Evolutionary conservation across 805 yeast genomes (phyloP), one percentile per base, ranked within the genome.

Genomic region (Cyberlindnera nakhonratchasimensis): DNA sequence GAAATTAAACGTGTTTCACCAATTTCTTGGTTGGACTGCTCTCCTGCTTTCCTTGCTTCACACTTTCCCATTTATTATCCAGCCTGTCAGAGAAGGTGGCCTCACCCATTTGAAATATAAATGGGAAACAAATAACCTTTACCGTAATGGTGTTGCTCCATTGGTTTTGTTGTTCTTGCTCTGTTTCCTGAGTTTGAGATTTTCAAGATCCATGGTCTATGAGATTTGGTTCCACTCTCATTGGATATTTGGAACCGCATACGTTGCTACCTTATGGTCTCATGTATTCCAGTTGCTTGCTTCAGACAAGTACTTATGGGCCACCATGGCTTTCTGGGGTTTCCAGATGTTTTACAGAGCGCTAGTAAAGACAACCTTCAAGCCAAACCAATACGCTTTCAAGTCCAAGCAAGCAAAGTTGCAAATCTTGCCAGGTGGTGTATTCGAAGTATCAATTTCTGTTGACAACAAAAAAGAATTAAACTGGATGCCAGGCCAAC

Each of bases 401-500:
- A 65, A 62, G 43, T 60, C 72, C 14, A 62, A 72, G 39, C 46
- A 55, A 6, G 74, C 72, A 1, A 40, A 47, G 8, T 50, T 69
- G 29, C 40, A 51, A 38, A 29, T 60, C 56, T 26, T 52, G 2
- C 30, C 47, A 3, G 32, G 40, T 25, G 51, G 67, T 46, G 51
- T 65, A 51, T 64, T 71, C 24, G 63, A 69, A 37, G 57, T 77
- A 3, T 40, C 50, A 4, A 63, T 67, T 18, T 48, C 52, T 5
- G 58, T 61, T 35, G 29, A 34, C 3, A 44, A 28, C 14, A 46
- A 21, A 1, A 19, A 61, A n/a, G 70, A 67, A 8, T 57, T 72
- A 30, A 44, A 48, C 10, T 76, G 81, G 81, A 51, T 34, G 13
- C 74, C 81, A 2, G 82, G 83, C 19, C 82, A 77, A 45, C 83